Evolutionary conservation across 2,329 filamentous ascomycete genomes (phyloP).

Genomic region (Calonectria pteridis): DNA sequence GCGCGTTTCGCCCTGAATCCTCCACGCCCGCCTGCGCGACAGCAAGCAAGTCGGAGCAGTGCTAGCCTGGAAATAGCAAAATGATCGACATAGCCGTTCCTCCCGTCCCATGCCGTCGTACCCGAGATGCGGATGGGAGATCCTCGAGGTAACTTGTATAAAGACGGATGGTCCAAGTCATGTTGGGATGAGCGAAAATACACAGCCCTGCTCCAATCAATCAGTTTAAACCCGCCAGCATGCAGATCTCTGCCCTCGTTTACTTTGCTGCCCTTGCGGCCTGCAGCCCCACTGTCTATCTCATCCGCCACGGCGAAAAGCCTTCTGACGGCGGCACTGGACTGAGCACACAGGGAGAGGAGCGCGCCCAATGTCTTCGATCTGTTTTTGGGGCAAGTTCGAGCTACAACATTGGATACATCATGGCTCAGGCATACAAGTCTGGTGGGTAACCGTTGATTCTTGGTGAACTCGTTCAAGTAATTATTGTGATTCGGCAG

Average conservation of each 20-base stretch:
- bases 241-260: constrained; percentile 37
- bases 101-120: neutral
- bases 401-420: constrained; percentile 67
- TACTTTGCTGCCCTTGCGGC: constrained; percentile 35
- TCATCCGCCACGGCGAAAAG: constrained; percentile 76
- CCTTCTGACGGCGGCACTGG: constrained; percentile 63
- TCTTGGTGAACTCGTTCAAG: neutral
- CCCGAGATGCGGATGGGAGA: neutral
- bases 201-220: neutral
- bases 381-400: constrained; percentile 66
- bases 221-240: constrained; percentile 10
- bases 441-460: constrained; percentile 46
- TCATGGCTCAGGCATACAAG: constrained; percentile 69
- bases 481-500: constrained; percentile 45
- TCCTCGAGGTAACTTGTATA: neutral
- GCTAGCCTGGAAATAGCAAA: neutral
- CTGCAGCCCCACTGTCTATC: constrained; percentile 65
- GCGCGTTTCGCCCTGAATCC: constrained; percentile 2
- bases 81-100: neutral
- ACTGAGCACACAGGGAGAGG: constrained; percentile 62
- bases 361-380: constrained; percentile 71
- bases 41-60: neutral
- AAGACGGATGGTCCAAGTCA: neutral
- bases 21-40: neutral
- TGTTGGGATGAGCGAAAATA: neutral